Evolutionary conservation across 345 rosid genomes (phyloP).

Genomic region (Sapria himalayana): DNA sequence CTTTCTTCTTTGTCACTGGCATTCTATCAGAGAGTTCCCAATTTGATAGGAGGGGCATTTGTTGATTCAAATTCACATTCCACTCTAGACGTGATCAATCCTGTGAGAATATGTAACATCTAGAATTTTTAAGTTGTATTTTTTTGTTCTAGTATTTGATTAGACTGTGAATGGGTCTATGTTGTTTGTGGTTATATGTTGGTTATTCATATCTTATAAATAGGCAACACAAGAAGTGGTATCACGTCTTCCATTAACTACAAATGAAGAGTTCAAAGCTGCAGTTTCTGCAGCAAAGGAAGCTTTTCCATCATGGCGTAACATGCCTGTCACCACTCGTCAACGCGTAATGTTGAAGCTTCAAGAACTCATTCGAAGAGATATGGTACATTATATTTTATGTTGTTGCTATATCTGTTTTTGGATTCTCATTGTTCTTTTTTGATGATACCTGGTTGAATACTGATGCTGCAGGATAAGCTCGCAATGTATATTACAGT

Average conservation of each 20-base stretch:
- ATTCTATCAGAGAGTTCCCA: slow-evolving; percentile 50
- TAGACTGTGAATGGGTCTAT: background rate
- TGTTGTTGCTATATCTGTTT: slow-evolving; percentile 3
- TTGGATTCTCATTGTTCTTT: background rate
- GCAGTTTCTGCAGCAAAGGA: slow-evolving; percentile 81
- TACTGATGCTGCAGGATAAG: slow-evolving; percentile 35
- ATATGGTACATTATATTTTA: slow-evolving; percentile 28
- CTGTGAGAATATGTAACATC: slow-evolving; percentile 36
- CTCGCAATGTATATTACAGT: slow-evolving; percentile 73
- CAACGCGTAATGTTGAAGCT: slow-evolving; percentile 86
- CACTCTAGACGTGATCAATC: slow-evolving; percentile 59
- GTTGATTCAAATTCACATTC: slow-evolving; percentile 46
- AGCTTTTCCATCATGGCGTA: slow-evolving; percentile 73
- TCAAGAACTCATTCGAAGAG: slow-evolving; percentile 80
- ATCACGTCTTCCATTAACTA: slow-evolving; percentile 67
- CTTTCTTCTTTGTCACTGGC: background rate
- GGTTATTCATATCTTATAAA: slow-evolving; percentile 5
- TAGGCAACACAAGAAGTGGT: slow-evolving; percentile 95
- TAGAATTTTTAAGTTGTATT: background rate
- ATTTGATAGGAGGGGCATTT: slow-evolving; percentile 74
- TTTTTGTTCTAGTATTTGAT: no score
- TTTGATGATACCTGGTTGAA: slow-evolving; percentile 1
- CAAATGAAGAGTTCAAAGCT: slow-evolving; percentile 70
- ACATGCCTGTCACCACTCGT: slow-evolving; percentile 66
- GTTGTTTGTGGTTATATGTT: background rate